Evolutionary conservation across 1,284 basidiomycete genomes (phyloP).

Genomic region (Butyriboletus appendiculatus): DNA sequence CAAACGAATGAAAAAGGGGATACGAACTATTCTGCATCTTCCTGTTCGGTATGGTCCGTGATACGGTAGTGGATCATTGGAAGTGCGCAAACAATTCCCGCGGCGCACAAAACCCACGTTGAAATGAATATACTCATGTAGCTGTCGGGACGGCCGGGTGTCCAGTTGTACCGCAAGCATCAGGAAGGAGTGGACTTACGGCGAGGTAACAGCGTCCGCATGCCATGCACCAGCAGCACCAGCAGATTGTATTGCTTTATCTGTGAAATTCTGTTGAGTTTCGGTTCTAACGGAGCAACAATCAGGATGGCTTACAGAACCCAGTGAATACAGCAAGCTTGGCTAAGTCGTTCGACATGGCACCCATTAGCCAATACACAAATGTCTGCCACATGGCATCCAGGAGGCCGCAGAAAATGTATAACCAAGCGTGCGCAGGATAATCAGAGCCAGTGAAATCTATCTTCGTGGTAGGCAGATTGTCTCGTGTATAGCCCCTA

Average conservation of each 20-base stretch:
- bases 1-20: neutral
- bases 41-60: slow-evolving; percentile 35
- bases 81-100: slow-evolving; percentile 37
- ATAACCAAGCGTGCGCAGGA: slow-evolving; percentile 43
- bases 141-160: slow-evolving; percentile 18
- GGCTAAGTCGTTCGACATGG: slow-evolving; percentile 35
- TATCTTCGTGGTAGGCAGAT: slow-evolving; percentile 38
- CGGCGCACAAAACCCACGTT: slow-evolving; percentile 38
- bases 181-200: slow-evolving; percentile 20
- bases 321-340: slow-evolving; percentile 36
- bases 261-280: slow-evolving; percentile 13
- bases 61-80: slow-evolving; percentile 43
- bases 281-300: neutral
- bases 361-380: slow-evolving; percentile 51
- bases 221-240: slow-evolving; percentile 35
- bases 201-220: slow-evolving; percentile 22
- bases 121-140: slow-evolving; percentile 42
- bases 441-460: slow-evolving; percentile 47
- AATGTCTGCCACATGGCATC: slow-evolving; percentile 65
- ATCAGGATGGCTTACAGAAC: slow-evolving; percentile 26
- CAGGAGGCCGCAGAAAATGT: slow-evolving; percentile 45
- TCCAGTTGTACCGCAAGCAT: neutral
- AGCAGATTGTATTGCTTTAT: slow-evolving; percentile 35
- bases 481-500: slow-evolving; percentile 53
- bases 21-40: slow-evolving; percentile 34